phyloP scores from a whole-genome alignment of 2,329 filamentous ascomycete species.

The Penicillium sclerotigenum region DNA sequence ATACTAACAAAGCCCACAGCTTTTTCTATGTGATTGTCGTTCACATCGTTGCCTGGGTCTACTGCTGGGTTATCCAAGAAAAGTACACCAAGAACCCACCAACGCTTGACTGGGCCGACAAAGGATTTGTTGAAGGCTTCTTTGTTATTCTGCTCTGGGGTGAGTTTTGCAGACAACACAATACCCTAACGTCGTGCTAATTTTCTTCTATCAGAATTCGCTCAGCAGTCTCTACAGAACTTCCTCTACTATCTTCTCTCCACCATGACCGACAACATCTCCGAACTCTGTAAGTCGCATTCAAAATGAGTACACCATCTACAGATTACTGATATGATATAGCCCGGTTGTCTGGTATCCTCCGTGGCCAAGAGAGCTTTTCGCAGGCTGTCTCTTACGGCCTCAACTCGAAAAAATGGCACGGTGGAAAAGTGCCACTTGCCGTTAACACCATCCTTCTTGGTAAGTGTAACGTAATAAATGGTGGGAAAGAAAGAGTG shows the following conservation, averaged over 20 bases:
- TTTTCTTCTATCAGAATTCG: constrained; percentile 33
- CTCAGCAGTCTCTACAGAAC: constrained; percentile 53
- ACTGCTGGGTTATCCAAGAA: constrained; percentile 54
- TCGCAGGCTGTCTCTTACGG: constrained; percentile 46
- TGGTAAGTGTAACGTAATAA: constrained; percentile 16
- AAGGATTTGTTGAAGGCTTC: constrained; percentile 48
- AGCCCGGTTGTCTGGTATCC: constrained; percentile 43
- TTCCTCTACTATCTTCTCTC: constrained; percentile 57
- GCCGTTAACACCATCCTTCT: constrained; percentile 40
- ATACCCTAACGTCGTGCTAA: not conserved
- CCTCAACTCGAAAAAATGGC: constrained; percentile 45
- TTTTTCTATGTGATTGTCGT: constrained; percentile 48
- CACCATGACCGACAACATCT: constrained; percentile 56
- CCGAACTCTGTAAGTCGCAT: constrained; percentile 38
- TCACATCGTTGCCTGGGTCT: constrained; percentile 52
- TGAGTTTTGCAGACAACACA: not conserved
- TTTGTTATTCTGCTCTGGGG: constrained; percentile 51
- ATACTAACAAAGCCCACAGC: constrained; percentile 1
- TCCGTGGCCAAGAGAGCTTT: constrained; percentile 48
- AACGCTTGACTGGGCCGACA: constrained; percentile 41
- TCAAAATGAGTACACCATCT: rapidly evolving
- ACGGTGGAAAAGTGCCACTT: constrained; percentile 42
- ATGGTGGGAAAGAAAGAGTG: not conserved
- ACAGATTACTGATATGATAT: constrained; percentile 3
- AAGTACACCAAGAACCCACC: constrained; percentile 47